Percentiles rank a stretch among this genome's conserved stretches.
Evolutionary conservation across 208 protist genomes (phyloP).

Genomic region (Leishmania arabica): DNA sequence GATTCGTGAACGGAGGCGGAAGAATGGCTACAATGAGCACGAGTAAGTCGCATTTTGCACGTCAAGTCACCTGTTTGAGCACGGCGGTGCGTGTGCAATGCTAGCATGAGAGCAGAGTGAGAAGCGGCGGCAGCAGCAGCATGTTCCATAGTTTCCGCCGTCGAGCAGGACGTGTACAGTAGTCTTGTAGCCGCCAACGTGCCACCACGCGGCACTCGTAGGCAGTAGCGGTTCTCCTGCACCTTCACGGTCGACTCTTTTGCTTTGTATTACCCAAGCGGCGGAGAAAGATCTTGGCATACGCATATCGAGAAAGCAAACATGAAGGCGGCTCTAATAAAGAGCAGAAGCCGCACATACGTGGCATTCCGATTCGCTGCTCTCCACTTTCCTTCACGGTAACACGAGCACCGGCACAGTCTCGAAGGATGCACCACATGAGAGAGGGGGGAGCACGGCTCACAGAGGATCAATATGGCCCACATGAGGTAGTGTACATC

Average conservation of each 20-base stretch:
- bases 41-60: too few relatives aligned
- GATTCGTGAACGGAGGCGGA: too few relatives aligned
- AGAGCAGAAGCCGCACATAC: not conserved
- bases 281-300: not conserved
- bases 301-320: not conserved
- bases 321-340: not conserved
- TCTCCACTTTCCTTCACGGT: too few relatives aligned
- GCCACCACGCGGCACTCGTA: not conserved
- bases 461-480: too few relatives aligned
- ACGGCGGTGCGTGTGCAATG: not conserved
- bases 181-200: not conserved
- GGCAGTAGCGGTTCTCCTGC: not conserved
- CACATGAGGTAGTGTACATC: constrained; percentile 6
- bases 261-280: not conserved
- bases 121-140: not conserved
- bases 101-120: not conserved
- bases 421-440: not conserved
- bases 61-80: not conserved
- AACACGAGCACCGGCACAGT: too few relatives aligned
- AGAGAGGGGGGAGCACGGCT: not conserved
- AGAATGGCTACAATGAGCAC: too few relatives aligned
- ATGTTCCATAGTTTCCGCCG: not conserved
- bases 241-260: not conserved
- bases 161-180: not conserved
- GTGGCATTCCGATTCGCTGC: not conserved